Percentiles rank a stretch among this genome's conserved stretches.
Conservation (phyloP, 2,329 filamentous ascomycete species). For the Colletotrichum shisoi region DNA sequence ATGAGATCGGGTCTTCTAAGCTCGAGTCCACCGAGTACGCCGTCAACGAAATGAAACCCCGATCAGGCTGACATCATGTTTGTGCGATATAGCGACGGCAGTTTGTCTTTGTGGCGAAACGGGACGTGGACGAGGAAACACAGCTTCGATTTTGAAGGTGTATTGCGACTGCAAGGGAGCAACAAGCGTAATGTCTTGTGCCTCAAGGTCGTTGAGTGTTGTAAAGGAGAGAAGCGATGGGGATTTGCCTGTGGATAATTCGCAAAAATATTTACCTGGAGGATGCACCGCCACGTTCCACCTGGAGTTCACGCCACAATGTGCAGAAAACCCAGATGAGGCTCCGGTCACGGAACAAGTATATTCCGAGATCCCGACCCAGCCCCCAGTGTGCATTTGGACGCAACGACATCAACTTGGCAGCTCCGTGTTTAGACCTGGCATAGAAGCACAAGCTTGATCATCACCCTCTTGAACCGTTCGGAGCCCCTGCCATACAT, state of each 20-base stretch:
- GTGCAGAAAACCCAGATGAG: no score
- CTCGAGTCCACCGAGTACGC: neutral
- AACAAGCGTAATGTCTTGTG: neutral
- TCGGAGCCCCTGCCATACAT: constrained; percentile 41
- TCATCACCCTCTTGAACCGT: constrained; percentile 30
- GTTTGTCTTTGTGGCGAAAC: neutral
- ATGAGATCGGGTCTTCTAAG: neutral
- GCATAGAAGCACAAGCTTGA: constrained; percentile 38
- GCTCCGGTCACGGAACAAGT: constrained; percentile 2
- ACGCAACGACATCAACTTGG: constrained; percentile 42
- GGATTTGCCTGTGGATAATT: constrained; percentile 9
- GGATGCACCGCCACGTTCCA: constrained; percentile 30
- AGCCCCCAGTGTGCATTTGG: constrained; percentile 23
- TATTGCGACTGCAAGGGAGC: neutral
- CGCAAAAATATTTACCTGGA: constrained; percentile 28
- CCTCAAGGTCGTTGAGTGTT: neutral
- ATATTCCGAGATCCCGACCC: neutral
- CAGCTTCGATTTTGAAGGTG: neutral
- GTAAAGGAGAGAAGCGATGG: neutral
- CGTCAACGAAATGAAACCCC: neutral
- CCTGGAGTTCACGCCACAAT: constrained; percentile 20
- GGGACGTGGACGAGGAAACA: neutral
- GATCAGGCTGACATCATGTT: neutral
- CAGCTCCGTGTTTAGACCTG: constrained; percentile 35
- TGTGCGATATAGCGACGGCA: no score